phyloP scores from a whole-genome alignment of 352 stramenopile genomes.

The Peronosclerospora sorghi region DNA sequence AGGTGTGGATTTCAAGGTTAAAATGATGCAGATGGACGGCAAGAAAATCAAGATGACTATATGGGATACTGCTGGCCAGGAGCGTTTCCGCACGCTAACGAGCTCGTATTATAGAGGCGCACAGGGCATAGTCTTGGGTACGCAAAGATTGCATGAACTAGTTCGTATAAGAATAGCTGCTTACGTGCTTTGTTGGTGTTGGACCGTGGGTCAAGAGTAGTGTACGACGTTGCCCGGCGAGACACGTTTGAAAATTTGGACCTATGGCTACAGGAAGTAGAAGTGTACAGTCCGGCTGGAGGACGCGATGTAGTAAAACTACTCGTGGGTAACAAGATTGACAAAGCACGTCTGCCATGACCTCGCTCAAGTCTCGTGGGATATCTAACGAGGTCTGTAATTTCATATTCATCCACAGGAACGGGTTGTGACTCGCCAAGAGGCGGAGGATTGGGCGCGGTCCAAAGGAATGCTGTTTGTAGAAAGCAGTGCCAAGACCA shows the following conservation, averaged over 20 bases:
- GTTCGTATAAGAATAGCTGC: neutral
- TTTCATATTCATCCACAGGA: slow-evolving; percentile 45
- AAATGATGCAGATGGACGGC: slow-evolving; percentile 92
- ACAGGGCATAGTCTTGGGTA: slow-evolving; percentile 94
- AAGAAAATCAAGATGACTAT: slow-evolving; percentile 98
- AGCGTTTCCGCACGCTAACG: slow-evolving; percentile 96
- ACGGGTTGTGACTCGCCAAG: slow-evolving; percentile 85
- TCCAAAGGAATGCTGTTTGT: slow-evolving; percentile 97
- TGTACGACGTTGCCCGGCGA: slow-evolving; percentile 93
- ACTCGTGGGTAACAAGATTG: slow-evolving; percentile 96
- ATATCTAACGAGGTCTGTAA: neutral
- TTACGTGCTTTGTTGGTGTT: slow-evolving; percentile 1
- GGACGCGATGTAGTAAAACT: slow-evolving; percentile 95
- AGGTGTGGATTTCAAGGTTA: slow-evolving; percentile 96
- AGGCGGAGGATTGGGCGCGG: slow-evolving; percentile 92
- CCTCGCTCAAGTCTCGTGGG: neutral
- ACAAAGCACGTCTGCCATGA: slow-evolving; percentile 45
- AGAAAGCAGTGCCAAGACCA: slow-evolving; percentile 95
- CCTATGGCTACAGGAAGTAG: slow-evolving; percentile 96
- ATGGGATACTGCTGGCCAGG: slow-evolving; percentile 97
- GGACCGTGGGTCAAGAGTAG: slow-evolving; percentile 19
- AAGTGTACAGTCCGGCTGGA: slow-evolving; percentile 92
- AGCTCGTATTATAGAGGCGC: slow-evolving; percentile 96
- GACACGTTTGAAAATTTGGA: slow-evolving; percentile 98
- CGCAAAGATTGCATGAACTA: slow-evolving; percentile 1